A percentile compares a stretch with the other conserved stretches of the same genome.
phyloP scores from a whole-genome alignment of 1,284 basidiomycete species.

The Exobasidium cylindrosporum region DNA sequence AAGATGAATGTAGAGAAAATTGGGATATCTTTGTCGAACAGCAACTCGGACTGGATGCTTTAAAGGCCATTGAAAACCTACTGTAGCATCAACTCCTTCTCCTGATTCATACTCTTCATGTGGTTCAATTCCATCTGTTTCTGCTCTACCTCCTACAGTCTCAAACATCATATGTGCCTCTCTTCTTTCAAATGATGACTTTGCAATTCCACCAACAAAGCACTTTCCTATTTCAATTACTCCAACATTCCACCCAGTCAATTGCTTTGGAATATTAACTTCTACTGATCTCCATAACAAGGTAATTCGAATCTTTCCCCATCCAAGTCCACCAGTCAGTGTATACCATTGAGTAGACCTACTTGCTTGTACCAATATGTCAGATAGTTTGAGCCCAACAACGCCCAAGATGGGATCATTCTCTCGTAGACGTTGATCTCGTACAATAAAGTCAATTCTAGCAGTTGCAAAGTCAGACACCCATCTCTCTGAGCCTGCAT shows the following conservation, averaged over 20 bases:
- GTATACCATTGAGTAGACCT: conserved; percentile 36
- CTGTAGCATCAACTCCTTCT: conserved; percentile 22
- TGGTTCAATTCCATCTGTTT: conserved; percentile 26
- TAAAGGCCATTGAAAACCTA: conserved; percentile 30
- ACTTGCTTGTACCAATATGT: conserved; percentile 32
- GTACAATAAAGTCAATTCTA: conserved; percentile 38
- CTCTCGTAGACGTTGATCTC: conserved; percentile 44
- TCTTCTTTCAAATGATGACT: background rate
- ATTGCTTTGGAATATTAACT: conserved; percentile 33
- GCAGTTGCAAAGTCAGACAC: conserved; percentile 40
- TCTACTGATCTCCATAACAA: conserved; percentile 43
- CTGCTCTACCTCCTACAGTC: conserved; percentile 35
- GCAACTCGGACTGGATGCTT: conserved; percentile 21
- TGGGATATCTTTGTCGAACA: conserved; percentile 19
- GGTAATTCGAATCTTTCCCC: conserved; percentile 42
- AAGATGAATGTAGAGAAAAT: conserved; percentile 30
- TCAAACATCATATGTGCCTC: conserved; percentile 30
- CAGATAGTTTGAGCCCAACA: conserved; percentile 33
- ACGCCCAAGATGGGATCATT: conserved; percentile 44
- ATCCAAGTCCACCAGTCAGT: conserved; percentile 40
- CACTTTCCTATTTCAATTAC: conserved; percentile 32
- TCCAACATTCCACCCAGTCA: conserved; percentile 48
- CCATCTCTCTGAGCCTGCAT: conserved; percentile 44
- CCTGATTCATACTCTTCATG: conserved; percentile 26
- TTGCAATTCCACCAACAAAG: conserved; percentile 27